Percentiles rank a stretch among this genome's conserved stretches.
Conservation (phyloP, 2,329 filamentous ascomycete genomes). For the Didymella pinodella region DNA sequence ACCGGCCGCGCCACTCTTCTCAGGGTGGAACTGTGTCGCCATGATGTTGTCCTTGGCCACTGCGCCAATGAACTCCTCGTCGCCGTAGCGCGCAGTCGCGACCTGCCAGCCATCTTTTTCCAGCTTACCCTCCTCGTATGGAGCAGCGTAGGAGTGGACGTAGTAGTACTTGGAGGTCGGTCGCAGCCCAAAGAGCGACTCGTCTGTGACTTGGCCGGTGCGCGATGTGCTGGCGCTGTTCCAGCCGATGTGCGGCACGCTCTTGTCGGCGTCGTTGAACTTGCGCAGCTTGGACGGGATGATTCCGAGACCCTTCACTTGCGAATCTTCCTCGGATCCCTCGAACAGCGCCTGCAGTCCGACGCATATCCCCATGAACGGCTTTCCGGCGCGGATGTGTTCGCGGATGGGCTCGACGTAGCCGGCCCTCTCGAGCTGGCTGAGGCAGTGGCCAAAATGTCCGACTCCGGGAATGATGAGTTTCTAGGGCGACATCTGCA, state of each 20-base stretch:
- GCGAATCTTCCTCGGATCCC: slow-evolving; percentile 79
- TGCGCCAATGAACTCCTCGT: slow-evolving; percentile 90
- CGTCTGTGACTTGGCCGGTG: slow-evolving; percentile 51
- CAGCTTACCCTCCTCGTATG: slow-evolving; percentile 75
- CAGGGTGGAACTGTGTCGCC: slow-evolving; percentile 95
- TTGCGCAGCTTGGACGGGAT: slow-evolving; percentile 75
- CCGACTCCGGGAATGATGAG: slow-evolving; percentile 96
- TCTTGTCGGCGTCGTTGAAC: slow-evolving; percentile 80
- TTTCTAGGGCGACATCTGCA: slow-evolving; percentile 64
- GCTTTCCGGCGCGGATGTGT: slow-evolving; percentile 90
- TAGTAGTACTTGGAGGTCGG: slow-evolving; percentile 97
- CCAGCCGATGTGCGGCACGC: slow-evolving; percentile 99
- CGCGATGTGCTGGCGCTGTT: slow-evolving; percentile 78
- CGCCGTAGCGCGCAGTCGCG: slow-evolving; percentile 87
- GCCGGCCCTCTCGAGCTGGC: slow-evolving; percentile 80
- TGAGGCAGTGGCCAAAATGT: slow-evolving; percentile 95
- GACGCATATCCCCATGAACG: slow-evolving; percentile 98
- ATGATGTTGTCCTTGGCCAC: slow-evolving; percentile 85
- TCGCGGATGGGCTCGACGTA: slow-evolving; percentile 83
- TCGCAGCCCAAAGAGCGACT: slow-evolving; percentile 78
- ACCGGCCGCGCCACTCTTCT: slow-evolving; percentile 93
- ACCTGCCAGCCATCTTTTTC: slow-evolving; percentile 88
- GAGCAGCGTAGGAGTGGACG: slow-evolving; percentile 90
- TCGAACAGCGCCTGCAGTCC: slow-evolving; percentile 90
- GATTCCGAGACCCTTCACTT: slow-evolving; percentile 76